phyloP scores from a whole-genome alignment of 163 green algal genomes.

The Trebouxia gelatinosa region DNA sequence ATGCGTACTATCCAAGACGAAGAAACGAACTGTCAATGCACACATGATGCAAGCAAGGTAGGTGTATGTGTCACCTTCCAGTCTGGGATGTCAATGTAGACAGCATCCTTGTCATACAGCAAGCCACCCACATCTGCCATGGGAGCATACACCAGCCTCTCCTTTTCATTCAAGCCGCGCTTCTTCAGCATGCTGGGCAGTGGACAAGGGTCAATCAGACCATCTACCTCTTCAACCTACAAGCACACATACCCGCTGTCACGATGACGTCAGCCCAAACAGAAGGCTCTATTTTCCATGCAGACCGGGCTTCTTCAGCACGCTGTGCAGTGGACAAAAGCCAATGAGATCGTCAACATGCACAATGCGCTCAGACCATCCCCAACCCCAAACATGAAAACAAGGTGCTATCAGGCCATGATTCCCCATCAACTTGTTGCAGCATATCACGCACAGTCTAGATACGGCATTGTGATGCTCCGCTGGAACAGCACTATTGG shows the following conservation, averaged over 20 bases:
- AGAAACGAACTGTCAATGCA: too few species aligned
- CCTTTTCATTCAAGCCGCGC: slow-evolving; percentile 71
- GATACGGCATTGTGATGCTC: not conserved
- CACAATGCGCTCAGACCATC: not conserved
- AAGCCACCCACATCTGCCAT: slow-evolving; percentile 94
- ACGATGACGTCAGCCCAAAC: not conserved
- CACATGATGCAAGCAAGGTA: too few species aligned
- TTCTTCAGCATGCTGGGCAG: slow-evolving; percentile 78
- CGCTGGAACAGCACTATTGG: not conserved
- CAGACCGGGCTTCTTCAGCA: not conserved
- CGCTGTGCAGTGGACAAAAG: not conserved
- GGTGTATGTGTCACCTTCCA: slow-evolving; percentile 94
- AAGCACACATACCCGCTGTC: not conserved
- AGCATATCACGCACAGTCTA: not conserved
- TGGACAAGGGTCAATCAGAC: slow-evolving; percentile 94
- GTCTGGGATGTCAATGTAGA: slow-evolving; percentile 98
- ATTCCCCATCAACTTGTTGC: too few species aligned
- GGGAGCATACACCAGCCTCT: slow-evolving; percentile 91
- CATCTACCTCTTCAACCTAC: slow-evolving; percentile 66
- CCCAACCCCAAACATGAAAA: too few species aligned
- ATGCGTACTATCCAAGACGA: too few species aligned
- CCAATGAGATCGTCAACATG: not conserved
- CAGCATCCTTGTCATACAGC: slow-evolving; percentile 95
- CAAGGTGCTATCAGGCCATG: too few species aligned
- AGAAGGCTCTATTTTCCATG: not conserved